These are phyloP conservation scores for Venturia oleaginea DNA, from an alignment of 2,329 filamentous ascomycete genomes.

Conservation along the genomic window DNA sequence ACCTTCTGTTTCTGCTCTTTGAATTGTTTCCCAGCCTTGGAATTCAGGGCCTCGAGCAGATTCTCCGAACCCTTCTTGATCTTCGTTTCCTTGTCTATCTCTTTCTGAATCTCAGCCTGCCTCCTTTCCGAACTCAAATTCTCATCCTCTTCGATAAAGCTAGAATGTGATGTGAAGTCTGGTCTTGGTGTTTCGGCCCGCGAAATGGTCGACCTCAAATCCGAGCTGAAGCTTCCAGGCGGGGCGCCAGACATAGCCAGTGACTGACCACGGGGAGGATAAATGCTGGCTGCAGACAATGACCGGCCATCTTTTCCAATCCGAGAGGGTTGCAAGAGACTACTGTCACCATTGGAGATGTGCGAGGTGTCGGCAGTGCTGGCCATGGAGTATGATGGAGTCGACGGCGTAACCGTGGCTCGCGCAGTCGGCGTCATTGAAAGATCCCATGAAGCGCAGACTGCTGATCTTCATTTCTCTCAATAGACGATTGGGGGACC, in stretches of 20 bases:
- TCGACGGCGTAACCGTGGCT: constrained; percentile 6
- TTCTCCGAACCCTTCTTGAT: constrained; percentile 98
- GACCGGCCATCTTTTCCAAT: constrained; percentile 44
- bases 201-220: constrained; percentile 64
- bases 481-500: background rate
- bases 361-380: constrained; percentile 11
- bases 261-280: constrained; percentile 58
- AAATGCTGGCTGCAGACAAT: constrained; percentile 44
- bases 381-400: constrained; percentile 11
- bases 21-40: constrained; percentile 91
- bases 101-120: constrained; percentile 67
- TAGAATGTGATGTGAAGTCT: constrained; percentile 44
- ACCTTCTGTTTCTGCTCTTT: constrained; percentile 52
- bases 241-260: constrained; percentile 53
- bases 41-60: constrained; percentile 86
- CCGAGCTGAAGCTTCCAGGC: constrained; percentile 80
- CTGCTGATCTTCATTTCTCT: constrained; percentile 2
- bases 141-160: constrained; percentile 52
- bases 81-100: constrained; percentile 90
- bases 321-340: constrained; percentile 3
- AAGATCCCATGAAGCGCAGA: constrained; percentile 7
- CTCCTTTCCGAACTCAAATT: constrained; percentile 57
- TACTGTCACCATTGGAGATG: background rate
- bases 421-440: constrained; percentile 8
- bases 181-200: constrained; percentile 52